Evolutionary conservation across 2,329 filamentous ascomycete species (phyloP), one percentile per base, ranked within the genome.

Genomic region (Hymenoscyphus repandus): DNA sequence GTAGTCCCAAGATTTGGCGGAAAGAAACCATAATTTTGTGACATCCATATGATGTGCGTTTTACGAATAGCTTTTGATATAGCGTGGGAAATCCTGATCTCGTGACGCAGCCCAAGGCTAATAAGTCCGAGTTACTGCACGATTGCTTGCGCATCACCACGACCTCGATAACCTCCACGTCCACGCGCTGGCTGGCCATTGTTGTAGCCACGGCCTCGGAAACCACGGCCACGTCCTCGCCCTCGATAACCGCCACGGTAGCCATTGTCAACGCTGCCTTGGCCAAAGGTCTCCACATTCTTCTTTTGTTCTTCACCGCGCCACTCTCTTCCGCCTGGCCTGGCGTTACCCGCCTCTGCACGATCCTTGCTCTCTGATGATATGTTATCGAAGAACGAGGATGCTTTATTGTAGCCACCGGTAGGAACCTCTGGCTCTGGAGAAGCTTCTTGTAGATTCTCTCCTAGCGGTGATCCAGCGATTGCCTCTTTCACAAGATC

Each of bases 311-410:
- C 93, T 68, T 97, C 90, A 36, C 84, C 86, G 48, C 93, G 84
- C 83, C 93, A 95, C 68, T 95, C 90, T 43, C 88, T 83, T 31
- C 90, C 90, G 51, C 86, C 85, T n/a, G 82, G 76, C 66, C 83
- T 82, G 4, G 78, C 78, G 38, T 75, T 78, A 10, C 79, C 78
- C 36, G 83, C 84, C 55, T 92, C 88, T 46, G 88, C 83, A 39
- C 93, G 83, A 58, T 99, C 93, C 69, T 88, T 95, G 55, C 88
- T 80, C 67, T 99, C 93, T 59, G 89, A 95, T 1, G 90, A 95
- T 58, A 99, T 96, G 69, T 99, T 96, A 71, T 99, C 93, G 66
- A 99, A 99, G 76, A 99, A 99, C 1, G 90, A 96, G 3, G 74
- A 83, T 5, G 84, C 78, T 71, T 90, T 96, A 74, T 96, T 92